Evolutionary conservation across 73 alveolate species (phyloP).

Genomic region (Blepharisma japonicum): DNA sequence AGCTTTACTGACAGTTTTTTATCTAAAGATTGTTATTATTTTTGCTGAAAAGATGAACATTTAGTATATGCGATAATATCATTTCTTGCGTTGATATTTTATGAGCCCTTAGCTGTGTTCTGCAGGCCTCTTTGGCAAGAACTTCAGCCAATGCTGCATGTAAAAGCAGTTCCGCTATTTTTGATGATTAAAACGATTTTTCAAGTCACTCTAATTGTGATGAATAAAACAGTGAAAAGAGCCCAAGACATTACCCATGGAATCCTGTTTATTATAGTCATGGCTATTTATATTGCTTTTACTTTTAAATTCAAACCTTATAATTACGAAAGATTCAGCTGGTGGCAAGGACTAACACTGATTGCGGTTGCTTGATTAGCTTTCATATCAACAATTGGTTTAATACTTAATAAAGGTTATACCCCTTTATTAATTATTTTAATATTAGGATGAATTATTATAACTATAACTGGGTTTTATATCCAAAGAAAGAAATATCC

Average conservation of each 20-base stretch:
- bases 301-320: slow-evolving; percentile 22
- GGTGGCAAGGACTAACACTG: not conserved
- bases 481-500: too few species aligned
- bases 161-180: not conserved
- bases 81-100: not conserved
- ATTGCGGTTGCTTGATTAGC: not conserved
- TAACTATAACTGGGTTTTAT: too few species aligned
- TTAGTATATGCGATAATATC: not conserved
- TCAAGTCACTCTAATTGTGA: not conserved
- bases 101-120: slow-evolving; percentile 23
- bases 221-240: not conserved
- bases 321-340: slow-evolving; percentile 26
- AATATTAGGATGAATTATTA: too few species aligned
- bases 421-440: too few species aligned
- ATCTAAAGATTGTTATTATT: not conserved
- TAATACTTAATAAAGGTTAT: too few species aligned
- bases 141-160: not conserved
- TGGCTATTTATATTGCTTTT: not conserved
- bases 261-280: not conserved
- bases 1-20: not conserved
- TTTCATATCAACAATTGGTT: slow-evolving; percentile 8
- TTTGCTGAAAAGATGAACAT: not conserved
- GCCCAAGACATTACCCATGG: not conserved
- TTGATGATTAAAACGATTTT: not conserved
- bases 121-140: slow-evolving; percentile 28